Evolutionary conservation across 805 yeast genomes (phyloP), one percentile per base, ranked within the genome.

Genomic region (Brettanomyces nanus): DNA sequence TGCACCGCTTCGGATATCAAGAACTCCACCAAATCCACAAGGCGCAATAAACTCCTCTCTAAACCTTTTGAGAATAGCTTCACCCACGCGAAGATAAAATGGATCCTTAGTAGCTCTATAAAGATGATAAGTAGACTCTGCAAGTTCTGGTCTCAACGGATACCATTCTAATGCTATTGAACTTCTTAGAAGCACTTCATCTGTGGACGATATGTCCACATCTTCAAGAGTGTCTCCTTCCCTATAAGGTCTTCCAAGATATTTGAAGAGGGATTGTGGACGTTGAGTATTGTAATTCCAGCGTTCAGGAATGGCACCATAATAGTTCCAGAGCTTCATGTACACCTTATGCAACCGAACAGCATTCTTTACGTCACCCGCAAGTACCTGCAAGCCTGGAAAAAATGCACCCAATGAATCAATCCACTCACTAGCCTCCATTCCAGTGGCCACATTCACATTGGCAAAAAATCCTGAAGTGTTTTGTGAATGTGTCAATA

Each of bases 71-170:
- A 89, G 54, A 5, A 85, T 63, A 20, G 76, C 66, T 42, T 74
- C 75, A 2, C 96, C 97, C 22, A 85, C 73, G 38, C 78, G 75
- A 15, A 89, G 61, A 55, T 79, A 87, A 51, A 86, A 68, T 3
- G 95, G 95, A 54, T 89, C 97, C 40, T 65, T 69, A 0, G 97
- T 89, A 2, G 95, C 95, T 29, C 82, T 64, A 52, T 81, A 87
- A 13, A 89, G 61, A 52, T 80, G 79, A 56, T 86, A 89, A 0
- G 94, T 85, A 0, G 95, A 83, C 54, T 89, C 97, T 31, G 85
- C 71, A 47, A 87, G 85, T 54, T 89, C 97, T 0, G 97, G 97
- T 38, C 97, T 65, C 31, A 89, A 63, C 2, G 96, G 95, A 51
- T 85, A 89, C 96, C 96, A 89, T 53, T 85, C 94, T 25, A 86